Evolutionary conservation across 495 filamentous ascomycete species (phyloP).

Genomic region (Chaetomium tenue): DNA sequence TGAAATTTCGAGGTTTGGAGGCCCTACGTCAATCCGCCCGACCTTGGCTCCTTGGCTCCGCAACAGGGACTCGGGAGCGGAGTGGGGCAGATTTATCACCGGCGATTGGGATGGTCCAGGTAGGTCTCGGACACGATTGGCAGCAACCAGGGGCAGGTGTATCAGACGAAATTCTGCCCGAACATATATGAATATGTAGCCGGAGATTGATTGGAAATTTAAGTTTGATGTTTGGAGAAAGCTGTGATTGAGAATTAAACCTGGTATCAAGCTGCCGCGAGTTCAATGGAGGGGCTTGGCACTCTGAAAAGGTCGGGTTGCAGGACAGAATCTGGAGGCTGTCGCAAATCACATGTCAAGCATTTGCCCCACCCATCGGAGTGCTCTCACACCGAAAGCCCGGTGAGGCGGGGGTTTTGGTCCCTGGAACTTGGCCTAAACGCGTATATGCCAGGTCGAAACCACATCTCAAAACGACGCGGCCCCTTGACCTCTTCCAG

Average conservation of each 20-base stretch:
- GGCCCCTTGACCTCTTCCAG: background rate
- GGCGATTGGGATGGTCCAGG: too few relatives aligned
- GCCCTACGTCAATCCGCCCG: conserved; percentile 34
- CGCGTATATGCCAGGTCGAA: background rate
- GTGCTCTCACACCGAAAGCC: background rate
- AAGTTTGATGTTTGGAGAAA: too few relatives aligned
- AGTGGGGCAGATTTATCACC: conserved; percentile 3
- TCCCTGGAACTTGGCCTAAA: too few relatives aligned
- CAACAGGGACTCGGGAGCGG: background rate
- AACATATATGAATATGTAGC: too few relatives aligned
- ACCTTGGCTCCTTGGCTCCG: too few relatives aligned
- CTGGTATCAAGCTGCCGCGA: background rate
- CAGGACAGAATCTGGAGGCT: background rate
- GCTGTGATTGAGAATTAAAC: background rate
- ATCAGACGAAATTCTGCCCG: too few relatives aligned
- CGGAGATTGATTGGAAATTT: too few relatives aligned
- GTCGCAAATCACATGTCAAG: background rate
- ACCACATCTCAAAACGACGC: background rate
- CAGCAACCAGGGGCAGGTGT: too few relatives aligned
- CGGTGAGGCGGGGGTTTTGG: background rate
- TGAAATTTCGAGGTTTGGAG: conserved; percentile 32
- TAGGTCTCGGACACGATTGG: too few relatives aligned
- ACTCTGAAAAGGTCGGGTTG: too few relatives aligned
- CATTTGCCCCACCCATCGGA: background rate
- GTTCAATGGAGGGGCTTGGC: too few relatives aligned